Evolutionary conservation across 345 rosid genomes (phyloP).

Genomic region (Clausena lansium): DNA sequence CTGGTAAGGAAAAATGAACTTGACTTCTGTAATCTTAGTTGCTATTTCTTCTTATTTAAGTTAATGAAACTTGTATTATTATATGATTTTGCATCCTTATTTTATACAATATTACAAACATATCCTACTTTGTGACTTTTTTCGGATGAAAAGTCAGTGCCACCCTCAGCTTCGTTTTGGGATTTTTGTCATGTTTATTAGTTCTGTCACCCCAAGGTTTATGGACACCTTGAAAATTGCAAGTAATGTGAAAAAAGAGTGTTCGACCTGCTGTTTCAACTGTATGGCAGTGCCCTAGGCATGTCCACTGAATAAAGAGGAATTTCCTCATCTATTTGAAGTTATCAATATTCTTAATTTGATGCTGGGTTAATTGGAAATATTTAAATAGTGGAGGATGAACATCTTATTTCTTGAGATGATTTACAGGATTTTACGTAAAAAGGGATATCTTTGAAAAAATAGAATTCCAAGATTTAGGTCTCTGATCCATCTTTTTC

Average conservation of each 20-base stretch:
- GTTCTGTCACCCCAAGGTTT: background rate
- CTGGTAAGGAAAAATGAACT: slow-evolving; percentile 47
- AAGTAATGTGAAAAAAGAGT: background rate
- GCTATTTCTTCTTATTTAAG: background rate
- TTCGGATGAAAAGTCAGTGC: background rate
- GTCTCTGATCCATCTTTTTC: background rate
- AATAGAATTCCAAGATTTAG: background rate
- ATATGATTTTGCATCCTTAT: background rate
- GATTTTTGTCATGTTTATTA: background rate
- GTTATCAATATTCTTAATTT: background rate
- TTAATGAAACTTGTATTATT: background rate
- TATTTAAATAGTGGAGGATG: background rate
- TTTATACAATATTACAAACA: background rate
- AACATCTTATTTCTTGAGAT: background rate
- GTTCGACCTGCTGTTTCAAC: background rate
- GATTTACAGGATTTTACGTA: background rate
- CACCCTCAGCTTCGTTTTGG: background rate
- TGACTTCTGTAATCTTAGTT: background rate
- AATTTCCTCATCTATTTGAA: background rate
- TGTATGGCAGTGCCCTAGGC: background rate
- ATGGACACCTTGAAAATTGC: background rate
- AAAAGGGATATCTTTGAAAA: background rate
- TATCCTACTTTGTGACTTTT: background rate
- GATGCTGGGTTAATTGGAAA: background rate
- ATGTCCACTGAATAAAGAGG: background rate